Evolutionary conservation across 2,329 filamentous ascomycete species (phyloP).

Genomic region (Cercospora citrullina): DNA sequence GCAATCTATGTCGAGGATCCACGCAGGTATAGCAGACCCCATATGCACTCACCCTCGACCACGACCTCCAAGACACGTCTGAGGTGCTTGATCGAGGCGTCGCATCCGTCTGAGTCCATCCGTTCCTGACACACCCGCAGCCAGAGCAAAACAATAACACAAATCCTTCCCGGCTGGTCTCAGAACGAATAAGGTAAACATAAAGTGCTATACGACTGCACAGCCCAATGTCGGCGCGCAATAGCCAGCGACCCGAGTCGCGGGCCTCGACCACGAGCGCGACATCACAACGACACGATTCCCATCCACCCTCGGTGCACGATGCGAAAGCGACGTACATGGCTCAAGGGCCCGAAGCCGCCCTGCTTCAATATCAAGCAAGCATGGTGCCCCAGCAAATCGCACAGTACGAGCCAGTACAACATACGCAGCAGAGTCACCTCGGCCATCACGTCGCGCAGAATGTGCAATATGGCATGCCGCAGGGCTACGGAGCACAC

Average conservation of each 20-base stretch:
- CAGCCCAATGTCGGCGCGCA: constrained; percentile 33
- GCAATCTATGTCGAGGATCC: constrained; percentile 11
- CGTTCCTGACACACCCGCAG: constrained; percentile 16
- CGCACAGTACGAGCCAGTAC: constrained; percentile 26
- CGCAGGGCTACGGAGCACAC: constrained; percentile 28
- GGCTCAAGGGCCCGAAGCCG: constrained; percentile 33
- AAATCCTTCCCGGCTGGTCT: constrained; percentile 10
- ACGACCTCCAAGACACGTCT: background rate
- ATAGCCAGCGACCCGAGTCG: constrained; percentile 35
- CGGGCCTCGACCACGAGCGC: constrained; percentile 40
- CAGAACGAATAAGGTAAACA: constrained; percentile 12
- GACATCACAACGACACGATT: constrained; percentile 34
- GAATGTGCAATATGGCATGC: constrained; percentile 27
- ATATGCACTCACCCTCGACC: background rate
- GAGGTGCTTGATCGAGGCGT: background rate
- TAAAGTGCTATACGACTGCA: constrained; percentile 21
- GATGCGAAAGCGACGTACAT: constrained; percentile 30
- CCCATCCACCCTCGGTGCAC: constrained; percentile 23
- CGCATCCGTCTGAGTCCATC: background rate
- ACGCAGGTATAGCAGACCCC: constrained; percentile 2
- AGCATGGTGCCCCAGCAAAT: constrained; percentile 31
- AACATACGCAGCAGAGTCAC: constrained; percentile 18
- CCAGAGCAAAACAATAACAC: constrained; percentile 17
- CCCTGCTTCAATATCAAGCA: constrained; percentile 36
- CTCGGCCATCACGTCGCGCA: constrained; percentile 28